Evolutionary conservation across 2,329 filamentous ascomycete genomes (phyloP).

Genomic region (Fusarium sacchari): DNA sequence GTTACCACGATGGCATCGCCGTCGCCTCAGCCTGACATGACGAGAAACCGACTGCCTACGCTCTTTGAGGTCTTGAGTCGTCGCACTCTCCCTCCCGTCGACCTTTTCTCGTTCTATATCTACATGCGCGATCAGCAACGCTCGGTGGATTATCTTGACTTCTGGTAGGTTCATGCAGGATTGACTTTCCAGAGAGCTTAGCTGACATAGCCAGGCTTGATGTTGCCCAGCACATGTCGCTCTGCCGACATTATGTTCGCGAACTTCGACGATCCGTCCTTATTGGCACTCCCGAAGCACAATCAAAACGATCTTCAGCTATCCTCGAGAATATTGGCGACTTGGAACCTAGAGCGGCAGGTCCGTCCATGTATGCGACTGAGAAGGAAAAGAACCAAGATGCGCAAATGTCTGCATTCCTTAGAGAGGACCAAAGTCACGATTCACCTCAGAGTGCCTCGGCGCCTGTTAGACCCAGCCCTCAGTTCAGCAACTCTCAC

Average conservation of each 20-base stretch:
- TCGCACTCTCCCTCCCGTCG: conserved; percentile 92
- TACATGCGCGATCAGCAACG: conserved; percentile 99
- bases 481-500: conserved; percentile 68
- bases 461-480: conserved; percentile 58
- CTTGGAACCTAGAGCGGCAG: conserved; percentile 66
- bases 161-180: conserved; percentile 74
- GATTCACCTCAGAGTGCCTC: conserved; percentile 65
- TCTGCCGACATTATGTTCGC: conserved; percentile 96
- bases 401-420: conserved; percentile 89
- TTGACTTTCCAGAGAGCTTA: neutral
- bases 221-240: conserved; percentile 98
- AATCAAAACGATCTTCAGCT: conserved; percentile 88
- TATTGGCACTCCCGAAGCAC: conserved; percentile 89
- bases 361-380: conserved; percentile 70
- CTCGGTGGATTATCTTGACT: conserved; percentile 97
- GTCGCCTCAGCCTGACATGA: conserved; percentile 67
- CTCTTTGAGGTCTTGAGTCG: conserved; percentile 96
- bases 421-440: conserved; percentile 73
- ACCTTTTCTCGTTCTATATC: conserved; percentile 99
- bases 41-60: conserved; percentile 87
- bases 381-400: conserved; percentile 83
- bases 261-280: conserved; percentile 93
- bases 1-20: conserved; percentile 51
- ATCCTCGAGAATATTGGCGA: conserved; percentile 80
- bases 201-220: conserved; percentile 77